phyloP scores from a whole-genome alignment of 2,329 filamentous ascomycete species.

The Sarocladium kiliense region DNA sequence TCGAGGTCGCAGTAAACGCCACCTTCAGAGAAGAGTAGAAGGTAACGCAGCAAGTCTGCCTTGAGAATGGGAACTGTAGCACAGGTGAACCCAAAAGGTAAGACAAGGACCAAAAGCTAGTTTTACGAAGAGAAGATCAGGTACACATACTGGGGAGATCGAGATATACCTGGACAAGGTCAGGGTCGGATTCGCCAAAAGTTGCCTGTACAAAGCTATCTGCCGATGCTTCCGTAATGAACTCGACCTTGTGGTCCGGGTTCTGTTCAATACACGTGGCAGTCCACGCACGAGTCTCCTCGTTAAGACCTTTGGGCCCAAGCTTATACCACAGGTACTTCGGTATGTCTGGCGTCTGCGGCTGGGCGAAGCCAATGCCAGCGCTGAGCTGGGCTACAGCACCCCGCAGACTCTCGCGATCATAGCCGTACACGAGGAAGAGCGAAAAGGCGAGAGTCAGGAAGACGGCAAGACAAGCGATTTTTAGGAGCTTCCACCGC shows the following conservation, averaged over 20 bases:
- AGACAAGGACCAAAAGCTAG: neutral
- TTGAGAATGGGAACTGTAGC: constrained; percentile 37
- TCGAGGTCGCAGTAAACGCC: constrained; percentile 57
- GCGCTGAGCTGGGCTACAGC: neutral
- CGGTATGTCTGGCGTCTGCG: neutral
- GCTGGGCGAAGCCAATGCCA: neutral
- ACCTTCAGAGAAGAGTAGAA: constrained; percentile 65
- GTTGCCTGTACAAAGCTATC: constrained; percentile 30
- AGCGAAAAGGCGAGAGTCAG: neutral
- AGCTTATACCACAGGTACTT: constrained; percentile 34
- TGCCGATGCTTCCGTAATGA: constrained; percentile 20
- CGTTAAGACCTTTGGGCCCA: constrained; percentile 27
- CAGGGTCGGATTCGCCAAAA: constrained; percentile 31
- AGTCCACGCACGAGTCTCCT: constrained; percentile 24
- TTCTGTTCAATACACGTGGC: constrained; percentile 23
- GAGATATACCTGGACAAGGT: constrained; percentile 18
- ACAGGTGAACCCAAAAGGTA: constrained; percentile 6
- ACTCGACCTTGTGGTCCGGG: constrained; percentile 19
- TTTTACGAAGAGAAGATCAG: constrained; percentile 8
- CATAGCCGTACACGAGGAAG: neutral
- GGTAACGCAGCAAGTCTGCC: constrained; percentile 59
- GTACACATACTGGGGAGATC: neutral
- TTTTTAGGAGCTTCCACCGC: no score
- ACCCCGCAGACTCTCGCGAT: neutral
- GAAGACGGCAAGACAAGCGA: neutral